A percentile compares a stretch with the other conserved stretches of the same genome.
Evolutionary conservation across 768 basidiomycete genomes (phyloP).

Genomic region (Boletus sp.): DNA sequence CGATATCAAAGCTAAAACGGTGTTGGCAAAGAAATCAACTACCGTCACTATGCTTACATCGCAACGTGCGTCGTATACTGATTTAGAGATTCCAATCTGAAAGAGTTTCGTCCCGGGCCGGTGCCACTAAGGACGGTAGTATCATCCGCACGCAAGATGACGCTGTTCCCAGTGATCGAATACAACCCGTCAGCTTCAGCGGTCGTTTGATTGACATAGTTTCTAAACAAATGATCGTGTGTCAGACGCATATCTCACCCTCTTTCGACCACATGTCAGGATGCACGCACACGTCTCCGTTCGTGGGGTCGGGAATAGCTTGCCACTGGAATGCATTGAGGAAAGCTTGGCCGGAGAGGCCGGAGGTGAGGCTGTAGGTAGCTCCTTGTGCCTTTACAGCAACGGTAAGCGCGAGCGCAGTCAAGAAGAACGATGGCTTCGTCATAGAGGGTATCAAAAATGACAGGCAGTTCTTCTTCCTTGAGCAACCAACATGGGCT

Average conservation of each 20-base stretch:
- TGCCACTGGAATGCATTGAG: conserved; percentile 33
- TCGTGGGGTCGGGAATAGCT: conserved; percentile 29
- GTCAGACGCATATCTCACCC: not conserved
- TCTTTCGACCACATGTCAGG: not conserved
- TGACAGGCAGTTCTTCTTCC: not conserved
- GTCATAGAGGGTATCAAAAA: not conserved
- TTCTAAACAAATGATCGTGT: conserved; percentile 21
- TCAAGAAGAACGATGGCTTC: not conserved
- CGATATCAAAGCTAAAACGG: conserved; percentile 28
- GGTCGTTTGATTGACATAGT: conserved; percentile 45
- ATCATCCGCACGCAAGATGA: conserved; percentile 33
- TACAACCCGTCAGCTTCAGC: conserved; percentile 56
- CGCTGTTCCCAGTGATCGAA: conserved; percentile 41
- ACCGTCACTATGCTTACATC: conserved; percentile 16
- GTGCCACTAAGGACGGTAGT: conserved; percentile 26
- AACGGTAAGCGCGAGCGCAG: not conserved
- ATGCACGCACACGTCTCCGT: conserved; percentile 24
- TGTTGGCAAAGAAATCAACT: not conserved
- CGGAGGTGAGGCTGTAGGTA: conserved; percentile 34
- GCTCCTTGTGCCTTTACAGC: not conserved
- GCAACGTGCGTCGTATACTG: conserved; percentile 33
- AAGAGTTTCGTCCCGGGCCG: conserved; percentile 32
- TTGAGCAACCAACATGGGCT: not conserved
- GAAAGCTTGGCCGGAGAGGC: conserved; percentile 47
- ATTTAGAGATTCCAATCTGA: conserved; percentile 29